Conservation (phyloP, 768 basidiomycete species). For the Sarcodon aspratus region DNA sequence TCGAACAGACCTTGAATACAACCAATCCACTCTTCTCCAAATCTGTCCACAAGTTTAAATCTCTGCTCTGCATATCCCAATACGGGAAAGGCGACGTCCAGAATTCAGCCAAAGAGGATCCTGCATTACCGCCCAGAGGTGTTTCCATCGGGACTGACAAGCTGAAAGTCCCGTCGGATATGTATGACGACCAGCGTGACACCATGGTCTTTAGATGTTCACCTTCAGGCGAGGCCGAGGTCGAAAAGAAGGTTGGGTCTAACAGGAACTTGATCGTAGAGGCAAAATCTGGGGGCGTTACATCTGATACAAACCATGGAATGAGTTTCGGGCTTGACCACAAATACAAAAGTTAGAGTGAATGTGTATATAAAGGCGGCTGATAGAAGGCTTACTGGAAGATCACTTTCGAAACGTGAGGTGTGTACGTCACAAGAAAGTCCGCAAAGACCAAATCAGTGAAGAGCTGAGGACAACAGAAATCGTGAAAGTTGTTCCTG, state of each 20-base stretch:
- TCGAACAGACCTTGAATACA: constrained; percentile 60
- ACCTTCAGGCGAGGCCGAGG: constrained; percentile 6
- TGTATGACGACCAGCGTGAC: constrained; percentile 58
- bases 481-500: no score
- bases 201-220: constrained; percentile 49
- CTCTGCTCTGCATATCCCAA: constrained; percentile 55
- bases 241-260: constrained; percentile 48
- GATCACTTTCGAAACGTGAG: constrained; percentile 68
- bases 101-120: constrained; percentile 30
- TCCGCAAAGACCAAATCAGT: constrained; percentile 92
- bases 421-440: constrained; percentile 84
- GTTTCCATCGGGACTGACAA: constrained; percentile 58
- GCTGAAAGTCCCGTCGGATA: constrained; percentile 59
- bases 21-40: constrained; percentile 54
- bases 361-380: background rate
- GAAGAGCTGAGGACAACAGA: constrained; percentile 45
- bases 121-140: constrained; percentile 37
- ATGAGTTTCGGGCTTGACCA: constrained; percentile 73
- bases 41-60: constrained; percentile 35
- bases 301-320: constrained; percentile 97
- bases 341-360: constrained; percentile 1
- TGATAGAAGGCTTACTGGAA: constrained; percentile 61
- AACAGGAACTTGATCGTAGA: constrained; percentile 46
- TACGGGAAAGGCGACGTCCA: constrained; percentile 73
- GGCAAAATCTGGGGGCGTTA: constrained; percentile 77